Evolutionary conservation across 2,329 filamentous ascomycete genomes (phyloP).

Genomic region (Colletotrichum sublineola): DNA sequence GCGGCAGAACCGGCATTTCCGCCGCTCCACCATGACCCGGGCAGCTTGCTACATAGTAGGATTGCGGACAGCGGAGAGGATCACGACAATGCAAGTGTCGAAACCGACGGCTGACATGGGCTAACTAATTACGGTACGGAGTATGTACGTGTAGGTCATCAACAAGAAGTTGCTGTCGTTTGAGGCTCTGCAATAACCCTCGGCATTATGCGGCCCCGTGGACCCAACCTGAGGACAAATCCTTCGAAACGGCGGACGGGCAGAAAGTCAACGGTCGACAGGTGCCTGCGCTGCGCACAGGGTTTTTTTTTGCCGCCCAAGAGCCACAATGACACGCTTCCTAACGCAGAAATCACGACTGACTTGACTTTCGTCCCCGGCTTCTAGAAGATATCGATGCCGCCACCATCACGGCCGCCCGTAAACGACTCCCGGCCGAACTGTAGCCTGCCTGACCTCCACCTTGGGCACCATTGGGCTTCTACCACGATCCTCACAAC

Average conservation of each 20-base stretch:
- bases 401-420: conserved; percentile 13
- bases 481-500: conserved; percentile 24
- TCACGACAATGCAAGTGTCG: conserved; percentile 14
- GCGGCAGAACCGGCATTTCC: conserved; percentile 39
- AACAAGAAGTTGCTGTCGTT: conserved; percentile 15
- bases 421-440: conserved; percentile 24
- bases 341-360: conserved; percentile 6
- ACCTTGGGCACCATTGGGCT: conserved; percentile 41
- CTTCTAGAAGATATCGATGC: conserved; percentile 37
- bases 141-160: not conserved
- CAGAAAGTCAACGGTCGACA: conserved; percentile 1
- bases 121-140: not conserved
- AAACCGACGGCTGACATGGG: conserved; percentile 1
- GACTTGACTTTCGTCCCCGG: conserved; percentile 19
- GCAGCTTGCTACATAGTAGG: conserved; percentile 8
- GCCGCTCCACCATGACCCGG: conserved; percentile 34
- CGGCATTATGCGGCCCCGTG: not conserved
- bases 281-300: conserved; percentile 12
- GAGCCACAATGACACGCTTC: conserved; percentile 7
- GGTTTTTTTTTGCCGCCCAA: conserved; percentile 10
- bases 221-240: not conserved
- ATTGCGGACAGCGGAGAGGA: conserved; percentile 5
- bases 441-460: conserved; percentile 31
- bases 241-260: not conserved
- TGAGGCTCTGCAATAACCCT: not conserved